Conservation (phyloP, 225 moss, liverwort and hornwort species). For the Antitrichia curtipendula region DNA sequence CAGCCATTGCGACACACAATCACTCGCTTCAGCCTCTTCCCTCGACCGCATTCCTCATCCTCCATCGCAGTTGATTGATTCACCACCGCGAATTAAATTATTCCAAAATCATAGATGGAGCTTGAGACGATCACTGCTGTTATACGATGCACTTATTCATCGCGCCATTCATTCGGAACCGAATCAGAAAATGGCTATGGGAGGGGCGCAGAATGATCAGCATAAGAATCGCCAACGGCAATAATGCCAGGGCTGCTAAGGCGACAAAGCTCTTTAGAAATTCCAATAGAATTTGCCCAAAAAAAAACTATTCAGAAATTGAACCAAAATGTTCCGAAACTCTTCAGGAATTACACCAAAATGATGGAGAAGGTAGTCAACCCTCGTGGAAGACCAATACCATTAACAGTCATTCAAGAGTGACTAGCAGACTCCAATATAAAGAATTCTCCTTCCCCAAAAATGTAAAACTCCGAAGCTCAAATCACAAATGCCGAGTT, state of each 20-base stretch:
- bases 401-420: not conserved
- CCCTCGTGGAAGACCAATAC: not conserved
- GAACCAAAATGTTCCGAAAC: not conserved
- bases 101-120: not conserved
- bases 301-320: not conserved
- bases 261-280: not conserved
- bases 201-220: not conserved
- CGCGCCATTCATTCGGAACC: not conserved
- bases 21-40: conserved; percentile 27
- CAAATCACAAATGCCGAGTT: not conserved
- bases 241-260: not conserved
- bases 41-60: conserved; percentile 16
- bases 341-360: not conserved
- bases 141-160: not conserved
- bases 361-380: not conserved
- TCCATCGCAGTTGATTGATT: conserved; percentile 1
- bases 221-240: not conserved
- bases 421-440: not conserved
- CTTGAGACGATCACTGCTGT: not conserved
- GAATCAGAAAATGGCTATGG: not conserved
- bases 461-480: not conserved
- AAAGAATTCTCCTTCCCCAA: not conserved
- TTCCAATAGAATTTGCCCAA: not conserved
- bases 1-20: conserved; percentile 26
- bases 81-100: not conserved